Base-by-base conservation (phyloP, 208 protist genomes). In the Zelonia costaricensis region DNA sequence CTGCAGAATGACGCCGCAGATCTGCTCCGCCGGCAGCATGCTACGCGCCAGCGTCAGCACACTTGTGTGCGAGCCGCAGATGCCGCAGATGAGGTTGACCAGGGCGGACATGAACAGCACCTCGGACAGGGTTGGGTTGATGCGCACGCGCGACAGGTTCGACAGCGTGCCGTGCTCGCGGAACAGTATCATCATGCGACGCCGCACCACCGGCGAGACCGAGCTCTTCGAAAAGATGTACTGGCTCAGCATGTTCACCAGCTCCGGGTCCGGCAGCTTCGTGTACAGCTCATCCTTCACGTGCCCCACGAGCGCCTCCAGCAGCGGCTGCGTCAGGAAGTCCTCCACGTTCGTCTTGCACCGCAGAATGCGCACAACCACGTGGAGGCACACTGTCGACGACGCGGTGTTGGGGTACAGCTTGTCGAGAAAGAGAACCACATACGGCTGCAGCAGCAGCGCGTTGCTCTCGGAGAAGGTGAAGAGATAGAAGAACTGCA, bases 401-500 rank as follows among this genome's bases (percentile, higher is more conserved):
- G 74, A 69, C 6, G 61, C 45, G 22, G 36, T 27, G 22, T 15
- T 45, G 25, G 45, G 31, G 40, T 40, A 35, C 6, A 90, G 48
- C 28, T 49, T 58, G 9, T 61, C 16, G 16, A 90, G 39, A 53
- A 93, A 90, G 10, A 82, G 25, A 8, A 74, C 42, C 46, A 90
- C 70, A 59, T 75, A 52, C 8, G 55, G 44, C 15, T 62, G 70
- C 59, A 93, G 63, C 54, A 78, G 40, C 55, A 70, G 65, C 35
- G 82, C 74, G 69, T 85, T 87, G 56, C 57, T 77, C 53, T 71
- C 62, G 0, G 71, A 83, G 40, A 84, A 66, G 9, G 76, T 81
- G 57, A 88, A 90, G 60, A 80, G 74, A 64, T 90, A 93, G 63
- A 93, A 93, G 65, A 93, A 93, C 44, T 80, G 70, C 35, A 90